These are phyloP conservation scores for Aspergillus asperescens DNA, from an alignment of 495 filamentous ascomycete genomes.

Conservation along the genomic window DNA sequence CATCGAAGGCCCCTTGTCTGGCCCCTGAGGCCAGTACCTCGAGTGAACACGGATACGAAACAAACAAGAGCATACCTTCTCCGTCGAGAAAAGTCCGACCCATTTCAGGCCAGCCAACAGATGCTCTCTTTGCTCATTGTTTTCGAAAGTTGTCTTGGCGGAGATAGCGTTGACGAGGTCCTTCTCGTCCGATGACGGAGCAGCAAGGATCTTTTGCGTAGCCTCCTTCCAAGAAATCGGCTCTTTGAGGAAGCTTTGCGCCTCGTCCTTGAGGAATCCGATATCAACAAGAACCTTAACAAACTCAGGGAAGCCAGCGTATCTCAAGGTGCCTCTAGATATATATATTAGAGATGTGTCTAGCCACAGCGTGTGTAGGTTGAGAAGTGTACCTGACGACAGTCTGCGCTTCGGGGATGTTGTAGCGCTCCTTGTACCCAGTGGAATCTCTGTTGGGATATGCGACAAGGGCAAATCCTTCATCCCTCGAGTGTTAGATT, in stretches of 20 bases:
- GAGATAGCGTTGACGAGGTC: constrained; percentile 68
- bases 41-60: too few relatives aligned
- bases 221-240: constrained; percentile 75
- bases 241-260: constrained; percentile 53
- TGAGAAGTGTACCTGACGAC: constrained; percentile 68
- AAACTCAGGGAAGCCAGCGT: constrained; percentile 89
- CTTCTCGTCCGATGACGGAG: constrained; percentile 52
- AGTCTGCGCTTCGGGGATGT: constrained; percentile 70
- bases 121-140: constrained; percentile 66
- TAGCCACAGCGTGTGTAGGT: too few relatives aligned
- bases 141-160: constrained; percentile 67
- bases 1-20: too few relatives aligned
- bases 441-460: constrained; percentile 93
- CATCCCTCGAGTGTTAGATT: too few relatives aligned
- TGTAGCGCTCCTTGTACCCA: constrained; percentile 77
- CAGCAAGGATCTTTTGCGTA: constrained; percentile 65
- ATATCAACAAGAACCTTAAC: constrained; percentile 81
- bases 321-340: too few relatives aligned
- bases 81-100: constrained; percentile 90
- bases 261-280: constrained; percentile 70
- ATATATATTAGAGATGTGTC: too few relatives aligned
- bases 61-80: too few relatives aligned
- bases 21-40: too few relatives aligned
- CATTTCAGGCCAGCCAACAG: constrained; percentile 75
- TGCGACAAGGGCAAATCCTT: constrained; percentile 85